Conservation (phyloP, 306 rosid genomes). For the Trichosanthes truncata region DNA sequence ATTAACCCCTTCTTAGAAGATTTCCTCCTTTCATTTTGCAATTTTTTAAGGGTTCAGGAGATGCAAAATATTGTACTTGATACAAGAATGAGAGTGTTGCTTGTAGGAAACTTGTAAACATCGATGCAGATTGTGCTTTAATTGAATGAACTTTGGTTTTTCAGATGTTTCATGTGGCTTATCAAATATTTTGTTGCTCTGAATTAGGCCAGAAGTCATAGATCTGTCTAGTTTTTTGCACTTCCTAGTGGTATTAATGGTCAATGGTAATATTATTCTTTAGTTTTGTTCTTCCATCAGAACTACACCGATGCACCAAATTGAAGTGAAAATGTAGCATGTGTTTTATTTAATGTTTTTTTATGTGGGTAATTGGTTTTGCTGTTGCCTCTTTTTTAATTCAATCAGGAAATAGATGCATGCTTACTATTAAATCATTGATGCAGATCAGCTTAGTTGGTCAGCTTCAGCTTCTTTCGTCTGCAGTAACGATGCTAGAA, state of each 20-base stretch:
- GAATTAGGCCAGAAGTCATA: background rate
- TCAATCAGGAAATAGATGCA: constrained; percentile 1
- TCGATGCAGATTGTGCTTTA: background rate
- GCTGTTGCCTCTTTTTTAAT: background rate
- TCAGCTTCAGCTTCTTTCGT: constrained; percentile 98
- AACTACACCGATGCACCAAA: background rate
- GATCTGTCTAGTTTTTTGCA: background rate
- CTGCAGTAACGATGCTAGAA: constrained; percentile 79
- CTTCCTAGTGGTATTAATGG: background rate
- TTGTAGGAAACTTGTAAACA: background rate
- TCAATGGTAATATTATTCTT: background rate
- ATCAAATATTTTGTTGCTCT: background rate
- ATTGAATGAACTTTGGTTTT: background rate
- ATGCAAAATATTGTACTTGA: background rate
- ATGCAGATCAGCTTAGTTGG: constrained; percentile 87
- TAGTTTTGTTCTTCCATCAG: background rate
- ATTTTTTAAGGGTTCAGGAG: background rate
- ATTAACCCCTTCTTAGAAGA: background rate
- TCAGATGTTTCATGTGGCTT: background rate
- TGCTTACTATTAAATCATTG: constrained; percentile 13
- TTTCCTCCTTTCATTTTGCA: background rate
- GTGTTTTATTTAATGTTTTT: constrained; percentile 2
- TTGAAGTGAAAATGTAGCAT: background rate
- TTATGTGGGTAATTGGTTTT: background rate
- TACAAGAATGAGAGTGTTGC: background rate